phyloP scores from a whole-genome alignment of 208 protist genomes.

The Trypanosoma brucei region DNA sequence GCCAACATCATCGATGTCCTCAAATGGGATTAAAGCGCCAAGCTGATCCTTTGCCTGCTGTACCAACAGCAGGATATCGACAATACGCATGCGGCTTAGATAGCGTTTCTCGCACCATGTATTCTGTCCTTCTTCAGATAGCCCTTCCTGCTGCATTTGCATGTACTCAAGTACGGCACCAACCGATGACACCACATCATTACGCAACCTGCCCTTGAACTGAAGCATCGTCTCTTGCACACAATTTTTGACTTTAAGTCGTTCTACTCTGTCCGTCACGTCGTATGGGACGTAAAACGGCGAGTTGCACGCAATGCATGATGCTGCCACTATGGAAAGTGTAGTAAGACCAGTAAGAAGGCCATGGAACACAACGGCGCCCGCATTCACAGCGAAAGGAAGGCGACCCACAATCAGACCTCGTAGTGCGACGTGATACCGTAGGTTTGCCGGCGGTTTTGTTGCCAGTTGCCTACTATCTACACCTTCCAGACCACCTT shows the following conservation, averaged over 20 bases:
- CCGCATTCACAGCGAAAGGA: constrained; percentile 51
- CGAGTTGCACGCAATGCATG: constrained; percentile 53
- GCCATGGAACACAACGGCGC: constrained; percentile 65
- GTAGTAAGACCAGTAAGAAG: constrained; percentile 64
- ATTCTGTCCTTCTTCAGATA: constrained; percentile 73
- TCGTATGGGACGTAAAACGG: constrained; percentile 71
- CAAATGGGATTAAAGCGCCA: constrained; percentile 48
- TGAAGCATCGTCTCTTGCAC: constrained; percentile 46
- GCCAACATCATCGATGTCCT: constrained; percentile 61
- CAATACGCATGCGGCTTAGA: constrained; percentile 58
- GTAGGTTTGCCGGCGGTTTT: constrained; percentile 18
- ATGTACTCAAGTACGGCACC: constrained; percentile 68
- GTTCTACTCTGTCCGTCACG: constrained; percentile 35
- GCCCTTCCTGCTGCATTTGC: constrained; percentile 65
- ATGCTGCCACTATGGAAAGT: constrained; percentile 59
- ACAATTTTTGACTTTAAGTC: constrained; percentile 11
- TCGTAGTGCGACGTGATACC: constrained; percentile 59
- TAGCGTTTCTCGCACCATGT: constrained; percentile 63
- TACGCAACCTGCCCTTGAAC: constrained; percentile 50
- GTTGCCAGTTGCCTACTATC: too few species aligned
- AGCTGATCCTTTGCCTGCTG: constrained; percentile 73
- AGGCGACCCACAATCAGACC: constrained; percentile 60
- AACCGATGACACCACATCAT: constrained; percentile 56
- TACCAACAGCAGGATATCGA: constrained; percentile 58
- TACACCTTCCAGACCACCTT: too few species aligned